Evolutionary conservation across 192 early-diverging fungal genomes (phyloP).

Genomic region (Neocallimastix lanati): DNA sequence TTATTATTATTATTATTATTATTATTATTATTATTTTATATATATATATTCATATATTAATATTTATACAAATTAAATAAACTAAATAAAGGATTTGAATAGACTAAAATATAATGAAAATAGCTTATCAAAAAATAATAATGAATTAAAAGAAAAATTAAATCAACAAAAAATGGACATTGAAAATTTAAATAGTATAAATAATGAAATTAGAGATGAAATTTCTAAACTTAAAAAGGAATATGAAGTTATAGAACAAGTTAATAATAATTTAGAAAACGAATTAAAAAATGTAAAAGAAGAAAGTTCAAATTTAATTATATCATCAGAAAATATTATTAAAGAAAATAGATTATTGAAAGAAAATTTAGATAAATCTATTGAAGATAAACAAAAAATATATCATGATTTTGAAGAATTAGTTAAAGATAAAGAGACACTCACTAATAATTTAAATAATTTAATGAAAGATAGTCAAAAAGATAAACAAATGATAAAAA

Average conservation of each 20-base stretch:
- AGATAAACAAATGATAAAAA: neutral
- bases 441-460: neutral
- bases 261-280: neutral
- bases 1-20: too few species aligned
- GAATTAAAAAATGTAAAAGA: neutral
- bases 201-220: neutral
- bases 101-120: neutral
- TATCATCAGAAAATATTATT: neutral
- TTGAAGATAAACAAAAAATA: neutral
- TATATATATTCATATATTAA: too few species aligned
- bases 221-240: neutral
- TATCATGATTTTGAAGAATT: neutral
- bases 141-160: neutral
- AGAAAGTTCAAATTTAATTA: neutral
- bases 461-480: neutral
- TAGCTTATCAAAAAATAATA: neutral
- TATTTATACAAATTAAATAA: neutral
- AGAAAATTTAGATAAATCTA: neutral
- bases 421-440: neutral
- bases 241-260: neutral
- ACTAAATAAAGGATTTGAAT: neutral
- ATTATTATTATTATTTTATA: too few species aligned
- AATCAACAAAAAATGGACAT: neutral
- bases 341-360: neutral
- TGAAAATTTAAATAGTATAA: neutral